Percentiles rank a stretch among this genome's conserved stretches.
These are phyloP conservation scores for Monosporascus sp. DNA, from an alignment of 2,329 filamentous ascomycete species.

Conservation along the genomic window DNA sequence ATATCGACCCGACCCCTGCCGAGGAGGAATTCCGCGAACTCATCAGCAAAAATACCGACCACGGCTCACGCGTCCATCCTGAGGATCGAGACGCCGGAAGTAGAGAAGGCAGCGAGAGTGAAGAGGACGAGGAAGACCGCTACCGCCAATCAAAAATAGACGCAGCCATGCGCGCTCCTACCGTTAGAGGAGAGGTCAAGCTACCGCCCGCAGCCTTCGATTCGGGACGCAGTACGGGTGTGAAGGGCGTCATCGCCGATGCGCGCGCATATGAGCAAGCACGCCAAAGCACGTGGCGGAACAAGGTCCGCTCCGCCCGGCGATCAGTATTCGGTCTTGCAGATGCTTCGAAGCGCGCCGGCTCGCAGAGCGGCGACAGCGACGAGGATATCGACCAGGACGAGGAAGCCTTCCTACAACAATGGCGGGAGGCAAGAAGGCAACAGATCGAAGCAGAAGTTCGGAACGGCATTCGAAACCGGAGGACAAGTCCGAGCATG, in stretches of 20 bases:
- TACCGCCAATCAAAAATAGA: slow-evolving; percentile 53
- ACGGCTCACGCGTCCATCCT: slow-evolving; percentile 44
- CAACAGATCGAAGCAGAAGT: slow-evolving; percentile 67
- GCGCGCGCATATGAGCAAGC: slow-evolving; percentile 72
- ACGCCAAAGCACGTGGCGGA: slow-evolving; percentile 50
- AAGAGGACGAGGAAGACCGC: slow-evolving; percentile 51
- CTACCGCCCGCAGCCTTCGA: slow-evolving; percentile 61
- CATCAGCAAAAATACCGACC: slow-evolving; percentile 49
- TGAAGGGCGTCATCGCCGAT: slow-evolving; percentile 84
- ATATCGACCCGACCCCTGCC: slow-evolving; percentile 45
- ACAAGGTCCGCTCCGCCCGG: slow-evolving; percentile 46
- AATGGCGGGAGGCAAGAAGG: slow-evolving; percentile 79
- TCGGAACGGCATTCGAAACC: slow-evolving; percentile 49
- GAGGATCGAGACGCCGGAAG: slow-evolving; percentile 50
- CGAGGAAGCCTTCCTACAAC: slow-evolving; percentile 75
- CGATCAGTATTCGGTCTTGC: slow-evolving; percentile 50
- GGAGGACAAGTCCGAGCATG: slow-evolving; percentile 71
- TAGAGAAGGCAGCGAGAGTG: slow-evolving; percentile 38
- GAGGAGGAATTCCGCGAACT: slow-evolving; percentile 64
- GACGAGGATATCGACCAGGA: slow-evolving; percentile 51
- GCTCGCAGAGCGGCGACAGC: slow-evolving; percentile 34
- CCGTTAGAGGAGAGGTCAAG: slow-evolving; percentile 45
- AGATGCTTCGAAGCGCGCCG: slow-evolving; percentile 22
- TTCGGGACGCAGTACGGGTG: slow-evolving; percentile 67
- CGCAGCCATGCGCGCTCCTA: slow-evolving; percentile 60